Base-by-base conservation (phyloP, 2,329 filamentous ascomycete genomes). In the Leptographium flavum region DNA sequence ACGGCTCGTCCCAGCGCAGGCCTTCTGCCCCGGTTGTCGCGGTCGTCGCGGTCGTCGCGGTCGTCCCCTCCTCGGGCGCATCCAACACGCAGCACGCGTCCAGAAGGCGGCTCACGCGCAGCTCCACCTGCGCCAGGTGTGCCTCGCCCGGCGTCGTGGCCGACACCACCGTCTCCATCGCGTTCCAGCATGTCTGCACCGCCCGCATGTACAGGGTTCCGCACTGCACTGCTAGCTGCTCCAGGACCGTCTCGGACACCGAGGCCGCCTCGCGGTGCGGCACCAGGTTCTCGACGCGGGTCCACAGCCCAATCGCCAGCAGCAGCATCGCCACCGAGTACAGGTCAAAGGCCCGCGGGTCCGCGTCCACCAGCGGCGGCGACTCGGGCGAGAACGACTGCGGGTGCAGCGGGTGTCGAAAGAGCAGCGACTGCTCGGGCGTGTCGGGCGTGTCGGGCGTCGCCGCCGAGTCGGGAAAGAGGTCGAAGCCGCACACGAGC, bases 261-360 rank as follows among this genome's bases (percentile, higher is more conserved):
- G 70, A 69, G 13, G 76, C 59, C 0, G 63, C 61, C 38, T 60
- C 68, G 55, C 55, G 65, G 32, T 63, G 61, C 0, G 69, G 59
- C 1, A 69, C 64, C 0, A 78, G 61, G 17, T 68, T 65, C 45
- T 76, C 73, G 0, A 87, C 66, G 11, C 76, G 79, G 4, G 74
- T 76, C 84, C 84, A 90, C 9, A 88, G 62, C 7, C 84, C 84
- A 44, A 88, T 76, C 7, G 84, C 84, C 3, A 87, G 66, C 0
- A 90, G 68, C 4, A 87, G 64, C 63, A 87, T 74, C 17, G 81
- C 81, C 1, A 90, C 66, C 7, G 81, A 79, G 57, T 87, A 87
- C 2, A 88, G 63, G 49, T 88, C 84, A 28, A 77, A 63, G 1
- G 74, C 69, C 33, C 76, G 73, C 35, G 71, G 71, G 45, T 79